Base-by-base conservation (phyloP, 2,329 filamentous ascomycete genomes). In the Dactylellina leptospora region DNA sequence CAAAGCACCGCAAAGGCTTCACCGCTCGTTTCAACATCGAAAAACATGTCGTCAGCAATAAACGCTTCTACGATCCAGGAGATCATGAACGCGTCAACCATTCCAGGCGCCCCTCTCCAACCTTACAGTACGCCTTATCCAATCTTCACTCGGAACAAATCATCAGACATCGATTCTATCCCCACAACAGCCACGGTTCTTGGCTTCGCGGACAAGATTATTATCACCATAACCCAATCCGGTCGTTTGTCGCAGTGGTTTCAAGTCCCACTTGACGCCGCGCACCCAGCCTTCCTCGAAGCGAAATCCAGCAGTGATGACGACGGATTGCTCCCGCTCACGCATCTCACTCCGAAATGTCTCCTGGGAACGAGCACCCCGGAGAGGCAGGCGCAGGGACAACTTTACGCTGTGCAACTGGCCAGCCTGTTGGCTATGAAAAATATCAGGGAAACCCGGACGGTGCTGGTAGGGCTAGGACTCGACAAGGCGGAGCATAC, bases 211-310 rank as follows among this genome's bases (percentile, higher is more conserved):
- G 95, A 97, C 84, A 96, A 92, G 80, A 92, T 99, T 76, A 82
- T 99, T 76, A 83, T 99, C 74, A 97, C 92, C 0, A 85, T 97
- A 70, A 91, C 90, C 0, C 95, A 97, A 81, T 86, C 89, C 73
- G 93, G 93, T 4, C 86, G 89, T 69, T 82, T 97, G 48, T 90
- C 91, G 18, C 95, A 97, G 84, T 99, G 95, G 95, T 85, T 92
- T 18, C 90, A 95, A 82, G 90, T 96, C 0, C 90, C 91, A 0
- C 84, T 96, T 20, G 85, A 86, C n/a, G 84, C 86, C 25, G 85
- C 88, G 0, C 87, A 88, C 2, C 83, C 87, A n/a, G 84, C 86
- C 30, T 81, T 83, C 20, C 84, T 88, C 45, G 87, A 90, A 70
- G 78, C 77, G 80, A 80, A 74, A 51, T 74, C 74, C 4, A 64